A percentile compares a stretch with the other conserved stretches of the same genome.
phyloP scores from a whole-genome alignment of 148 eudicot species.

The Arctostaphylos glauca region DNA sequence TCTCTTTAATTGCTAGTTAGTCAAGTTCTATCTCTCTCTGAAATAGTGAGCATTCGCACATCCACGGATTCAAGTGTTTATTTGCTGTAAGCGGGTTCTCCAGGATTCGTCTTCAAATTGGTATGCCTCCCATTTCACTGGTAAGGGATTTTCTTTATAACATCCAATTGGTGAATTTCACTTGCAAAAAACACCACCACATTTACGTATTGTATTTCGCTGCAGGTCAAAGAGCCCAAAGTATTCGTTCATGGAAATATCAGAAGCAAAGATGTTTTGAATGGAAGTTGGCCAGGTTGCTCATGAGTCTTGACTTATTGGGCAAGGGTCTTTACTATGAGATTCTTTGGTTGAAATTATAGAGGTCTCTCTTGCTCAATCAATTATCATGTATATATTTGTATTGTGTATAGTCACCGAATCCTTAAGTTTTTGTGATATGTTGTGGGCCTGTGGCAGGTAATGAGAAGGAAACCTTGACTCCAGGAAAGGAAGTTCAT shows the following conservation, averaged over 20 bases:
- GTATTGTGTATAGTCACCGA: background rate
- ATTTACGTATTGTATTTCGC: background rate
- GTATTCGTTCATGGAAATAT: slow-evolving; percentile 58
- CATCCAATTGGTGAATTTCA: background rate
- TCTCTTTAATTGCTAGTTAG: background rate
- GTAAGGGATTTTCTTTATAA: slow-evolving; percentile 30
- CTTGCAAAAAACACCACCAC: background rate
- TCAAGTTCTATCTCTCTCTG: background rate
- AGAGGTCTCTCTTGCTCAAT: background rate
- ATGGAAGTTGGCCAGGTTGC: slow-evolving; percentile 67
- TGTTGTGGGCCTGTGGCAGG: slow-evolving; percentile 4
- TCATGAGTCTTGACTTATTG: slow-evolving; percentile 1
- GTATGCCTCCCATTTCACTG: slow-evolving; percentile 66
- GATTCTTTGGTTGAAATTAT: background rate
- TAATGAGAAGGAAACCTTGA: background rate
- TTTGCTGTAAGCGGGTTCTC: slow-evolving; percentile 63
- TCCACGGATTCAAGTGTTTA: slow-evolving; percentile 68
- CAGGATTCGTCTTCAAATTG: slow-evolving; percentile 36
- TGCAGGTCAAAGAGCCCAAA: slow-evolving; percentile 74
- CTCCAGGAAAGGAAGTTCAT: background rate
- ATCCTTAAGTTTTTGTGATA: background rate
- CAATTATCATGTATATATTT: background rate
- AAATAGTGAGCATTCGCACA: slow-evolving; percentile 52
- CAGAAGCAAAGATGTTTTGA: slow-evolving; percentile 32
- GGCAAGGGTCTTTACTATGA: background rate